Evolutionary conservation across 768 basidiomycete genomes (phyloP).

Genomic region (Auriscalpium microsporum): DNA sequence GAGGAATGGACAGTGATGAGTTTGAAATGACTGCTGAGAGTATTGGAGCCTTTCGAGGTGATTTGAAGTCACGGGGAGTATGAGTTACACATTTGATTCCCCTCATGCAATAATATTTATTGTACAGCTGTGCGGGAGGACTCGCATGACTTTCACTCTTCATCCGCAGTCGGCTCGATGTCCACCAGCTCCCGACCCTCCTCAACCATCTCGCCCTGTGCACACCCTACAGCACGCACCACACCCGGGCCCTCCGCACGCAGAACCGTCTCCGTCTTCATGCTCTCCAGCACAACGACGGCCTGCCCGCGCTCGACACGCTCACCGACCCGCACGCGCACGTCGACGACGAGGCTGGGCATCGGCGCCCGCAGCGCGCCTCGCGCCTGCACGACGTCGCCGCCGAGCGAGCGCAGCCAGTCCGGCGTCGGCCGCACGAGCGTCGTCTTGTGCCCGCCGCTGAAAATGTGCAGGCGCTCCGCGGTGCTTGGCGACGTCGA

Average conservation of each 20-base stretch:
- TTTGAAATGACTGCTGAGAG: too few relatives aligned
- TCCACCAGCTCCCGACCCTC: conserved; percentile 76
- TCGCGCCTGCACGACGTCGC: conserved; percentile 47
- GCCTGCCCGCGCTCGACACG: conserved; percentile 73
- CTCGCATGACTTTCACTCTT: too few relatives aligned
- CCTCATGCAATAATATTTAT: too few relatives aligned
- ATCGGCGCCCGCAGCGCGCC: conserved; percentile 76
- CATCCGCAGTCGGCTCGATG: conserved; percentile 30
- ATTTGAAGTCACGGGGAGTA: too few relatives aligned
- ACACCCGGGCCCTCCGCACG: conserved; percentile 61
- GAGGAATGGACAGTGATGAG: too few relatives aligned
- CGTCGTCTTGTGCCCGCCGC: conserved; percentile 51
- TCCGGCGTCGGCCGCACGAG: conserved; percentile 60
- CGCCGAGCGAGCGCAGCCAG: conserved; percentile 63
- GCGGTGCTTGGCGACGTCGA: conserved; percentile 47
- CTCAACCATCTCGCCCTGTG: conserved; percentile 86
- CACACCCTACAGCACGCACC: conserved; percentile 65
- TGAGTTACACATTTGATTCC: too few relatives aligned
- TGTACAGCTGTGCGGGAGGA: too few relatives aligned
- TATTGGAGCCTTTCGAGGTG: too few relatives aligned
- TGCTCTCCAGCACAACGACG: conserved; percentile 83
- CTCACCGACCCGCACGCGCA: conserved; percentile 71
- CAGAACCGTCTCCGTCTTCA: conserved; percentile 95
- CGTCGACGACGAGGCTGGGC: conserved; percentile 91
- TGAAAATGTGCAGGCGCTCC: conserved; percentile 75